Evolutionary conservation across 2,329 filamentous ascomycete genomes (phyloP).

Genomic region (Exophiala aquamarina): DNA sequence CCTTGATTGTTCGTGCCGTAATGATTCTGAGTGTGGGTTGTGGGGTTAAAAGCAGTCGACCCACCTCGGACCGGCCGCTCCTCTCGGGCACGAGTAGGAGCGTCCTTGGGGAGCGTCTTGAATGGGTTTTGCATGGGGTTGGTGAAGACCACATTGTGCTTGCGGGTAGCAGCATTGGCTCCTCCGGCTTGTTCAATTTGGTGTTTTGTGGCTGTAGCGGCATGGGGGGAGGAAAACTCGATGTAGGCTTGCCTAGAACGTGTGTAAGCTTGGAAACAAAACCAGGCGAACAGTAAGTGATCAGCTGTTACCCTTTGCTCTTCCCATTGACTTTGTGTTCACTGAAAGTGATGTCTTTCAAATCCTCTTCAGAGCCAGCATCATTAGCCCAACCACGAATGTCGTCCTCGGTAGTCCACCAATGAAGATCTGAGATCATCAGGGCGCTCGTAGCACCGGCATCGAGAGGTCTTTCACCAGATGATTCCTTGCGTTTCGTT

Average conservation of each 20-base stretch:
- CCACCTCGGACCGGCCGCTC: slow-evolving; percentile 52
- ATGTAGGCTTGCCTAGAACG: slow-evolving; percentile 69
- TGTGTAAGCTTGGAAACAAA: not conserved
- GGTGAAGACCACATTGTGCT: slow-evolving; percentile 71
- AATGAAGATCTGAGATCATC: slow-evolving; percentile 85
- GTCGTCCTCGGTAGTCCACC: slow-evolving; percentile 97
- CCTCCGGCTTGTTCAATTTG: slow-evolving; percentile 67
- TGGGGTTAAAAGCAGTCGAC: slow-evolving; percentile 37
- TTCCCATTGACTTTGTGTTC: slow-evolving; percentile 99
- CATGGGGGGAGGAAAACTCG: slow-evolving; percentile 79
- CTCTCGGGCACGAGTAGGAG: slow-evolving; percentile 67
- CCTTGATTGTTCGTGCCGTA: slow-evolving; percentile 52
- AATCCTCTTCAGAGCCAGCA: slow-evolving; percentile 76
- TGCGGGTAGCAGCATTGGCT: slow-evolving; percentile 60
- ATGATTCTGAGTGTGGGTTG: slow-evolving; percentile 40
- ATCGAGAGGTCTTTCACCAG: slow-evolving; percentile 57
- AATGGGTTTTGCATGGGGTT: slow-evolving; percentile 80
- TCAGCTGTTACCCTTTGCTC: slow-evolving; percentile 78
- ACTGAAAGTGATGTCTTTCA: slow-evolving; percentile 93
- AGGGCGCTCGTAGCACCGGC: slow-evolving; percentile 68
- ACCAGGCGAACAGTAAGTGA: not conserved
- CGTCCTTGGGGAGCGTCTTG: slow-evolving; percentile 86
- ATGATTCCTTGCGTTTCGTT: slow-evolving; percentile 61
- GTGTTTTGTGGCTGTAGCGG: slow-evolving; percentile 80
- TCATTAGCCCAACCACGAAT: slow-evolving; percentile 81